Conservation (phyloP, 495 filamentous ascomycete genomes). For the Penicillium maclennaniae region DNA sequence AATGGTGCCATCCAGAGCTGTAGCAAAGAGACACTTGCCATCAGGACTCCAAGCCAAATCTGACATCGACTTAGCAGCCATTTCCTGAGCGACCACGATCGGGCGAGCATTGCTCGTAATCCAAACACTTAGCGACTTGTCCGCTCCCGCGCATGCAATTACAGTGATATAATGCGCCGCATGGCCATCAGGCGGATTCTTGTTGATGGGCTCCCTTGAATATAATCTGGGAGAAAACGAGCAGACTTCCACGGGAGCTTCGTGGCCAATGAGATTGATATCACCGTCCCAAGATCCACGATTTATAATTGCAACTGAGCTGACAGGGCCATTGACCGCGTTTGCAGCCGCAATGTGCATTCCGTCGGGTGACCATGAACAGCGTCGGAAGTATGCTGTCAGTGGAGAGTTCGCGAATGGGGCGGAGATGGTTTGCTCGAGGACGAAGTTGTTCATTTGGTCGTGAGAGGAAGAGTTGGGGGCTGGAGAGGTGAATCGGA, state of each 20-base stretch:
- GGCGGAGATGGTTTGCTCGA: constrained; percentile 78
- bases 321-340: constrained; percentile 93
- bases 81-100: constrained; percentile 80
- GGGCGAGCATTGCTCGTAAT: constrained; percentile 91
- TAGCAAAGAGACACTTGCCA: constrained; percentile 78
- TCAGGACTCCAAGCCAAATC: constrained; percentile 95
- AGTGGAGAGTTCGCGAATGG: constrained; percentile 87
- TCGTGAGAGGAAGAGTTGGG: constrained; percentile 94
- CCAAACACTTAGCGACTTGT: constrained; percentile 94
- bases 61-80: constrained; percentile 84
- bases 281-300: constrained; percentile 91
- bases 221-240: constrained; percentile 93
- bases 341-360: constrained; percentile 97
- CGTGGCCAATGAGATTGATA: constrained; percentile 95
- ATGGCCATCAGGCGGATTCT: constrained; percentile 40
- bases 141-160: constrained; percentile 92
- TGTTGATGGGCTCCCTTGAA: constrained; percentile 59
- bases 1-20: constrained; percentile 84
- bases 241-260: constrained; percentile 95
- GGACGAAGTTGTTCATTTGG: constrained; percentile 88
- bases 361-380: constrained; percentile 96
- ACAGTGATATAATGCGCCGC: constrained; percentile 69
- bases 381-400: constrained; percentile 94
- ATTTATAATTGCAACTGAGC: constrained; percentile 93
- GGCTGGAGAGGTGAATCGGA: constrained; percentile 83